Evolutionary conservation across 768 basidiomycete genomes (phyloP).

Genomic region (Naematelia encephala): DNA sequence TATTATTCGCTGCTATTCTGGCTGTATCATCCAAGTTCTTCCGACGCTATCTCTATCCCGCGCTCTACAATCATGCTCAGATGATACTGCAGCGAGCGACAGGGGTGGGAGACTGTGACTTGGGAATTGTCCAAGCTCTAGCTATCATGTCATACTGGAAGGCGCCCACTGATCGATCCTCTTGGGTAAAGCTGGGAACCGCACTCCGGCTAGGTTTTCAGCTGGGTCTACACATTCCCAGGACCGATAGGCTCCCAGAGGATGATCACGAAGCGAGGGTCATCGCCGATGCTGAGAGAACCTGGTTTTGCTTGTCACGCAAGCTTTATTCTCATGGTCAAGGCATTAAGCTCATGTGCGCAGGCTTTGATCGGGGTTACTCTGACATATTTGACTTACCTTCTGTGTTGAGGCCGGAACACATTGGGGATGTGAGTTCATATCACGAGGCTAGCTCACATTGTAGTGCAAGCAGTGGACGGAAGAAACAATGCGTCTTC

Average conservation of each 20-base stretch:
- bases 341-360: background rate
- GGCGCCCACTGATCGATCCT: slow-evolving; percentile 13
- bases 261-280: background rate
- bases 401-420: background rate
- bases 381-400: slow-evolving; percentile 1
- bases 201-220: slow-evolving; percentile 20
- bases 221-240: slow-evolving; percentile 8
- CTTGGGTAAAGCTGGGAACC: slow-evolving; percentile 29
- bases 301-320: slow-evolving; percentile 4
- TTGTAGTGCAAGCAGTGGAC: slow-evolving; percentile 2
- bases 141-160: slow-evolving; percentile 23
- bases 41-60: slow-evolving; percentile 1
- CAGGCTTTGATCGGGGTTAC: slow-evolving; percentile 2
- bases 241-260: background rate
- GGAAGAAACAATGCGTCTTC: background rate
- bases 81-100: slow-evolving; percentile 13
- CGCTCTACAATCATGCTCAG: slow-evolving; percentile 16
- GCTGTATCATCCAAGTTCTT: slow-evolving; percentile 23
- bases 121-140: slow-evolving; percentile 17
- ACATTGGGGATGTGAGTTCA: slow-evolving; percentile 7
- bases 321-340: background rate
- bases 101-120: slow-evolving; percentile 7
- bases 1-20: slow-evolving; percentile 17
- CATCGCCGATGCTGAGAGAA: background rate
- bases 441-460: background rate